Conservation (phyloP, 352 stramenopile genomes). For the Pythium periplocum region DNA sequence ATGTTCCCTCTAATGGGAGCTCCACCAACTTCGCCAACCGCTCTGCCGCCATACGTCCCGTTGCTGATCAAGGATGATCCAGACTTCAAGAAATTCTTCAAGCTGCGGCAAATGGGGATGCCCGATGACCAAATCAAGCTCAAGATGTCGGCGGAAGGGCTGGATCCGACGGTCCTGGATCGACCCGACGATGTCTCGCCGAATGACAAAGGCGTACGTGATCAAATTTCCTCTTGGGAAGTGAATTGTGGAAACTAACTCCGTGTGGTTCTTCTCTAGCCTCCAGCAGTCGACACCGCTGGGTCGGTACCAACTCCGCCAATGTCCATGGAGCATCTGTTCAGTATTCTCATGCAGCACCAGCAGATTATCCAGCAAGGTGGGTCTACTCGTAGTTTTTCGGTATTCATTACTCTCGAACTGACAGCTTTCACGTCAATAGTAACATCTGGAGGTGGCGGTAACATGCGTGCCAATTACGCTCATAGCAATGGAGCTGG, state of each 20-base stretch:
- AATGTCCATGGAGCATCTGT: constrained; percentile 84
- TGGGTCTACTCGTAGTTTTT: constrained; percentile 8
- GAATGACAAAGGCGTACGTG: constrained; percentile 70
- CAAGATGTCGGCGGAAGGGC: constrained; percentile 71
- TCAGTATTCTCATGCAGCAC: constrained; percentile 85
- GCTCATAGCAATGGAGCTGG: too few species aligned
- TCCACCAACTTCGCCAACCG: constrained; percentile 3
- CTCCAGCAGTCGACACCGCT: constrained; percentile 32
- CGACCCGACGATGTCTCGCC: constrained; percentile 69
- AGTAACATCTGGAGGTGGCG: neutral
- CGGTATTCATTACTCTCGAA: neutral
- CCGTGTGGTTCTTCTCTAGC: constrained; percentile 3
- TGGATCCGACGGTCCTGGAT: constrained; percentile 61
- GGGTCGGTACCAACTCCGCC: constrained; percentile 20
- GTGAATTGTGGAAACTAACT: too few species aligned
- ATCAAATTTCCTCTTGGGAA: too few species aligned
- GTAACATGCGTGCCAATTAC: too few species aligned
- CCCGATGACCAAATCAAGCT: constrained; percentile 75
- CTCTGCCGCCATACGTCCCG: constrained; percentile 45
- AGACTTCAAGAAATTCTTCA: constrained; percentile 79
- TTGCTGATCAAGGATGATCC: constrained; percentile 74
- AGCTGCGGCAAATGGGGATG: constrained; percentile 79
- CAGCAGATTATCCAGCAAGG: constrained; percentile 86
- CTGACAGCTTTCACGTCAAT: constrained; percentile 3
- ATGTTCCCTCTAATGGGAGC: constrained; percentile 11